Conservation (phyloP, 108 stramenopile species). For the Cyclotella choctawhatcheeana region DNA sequence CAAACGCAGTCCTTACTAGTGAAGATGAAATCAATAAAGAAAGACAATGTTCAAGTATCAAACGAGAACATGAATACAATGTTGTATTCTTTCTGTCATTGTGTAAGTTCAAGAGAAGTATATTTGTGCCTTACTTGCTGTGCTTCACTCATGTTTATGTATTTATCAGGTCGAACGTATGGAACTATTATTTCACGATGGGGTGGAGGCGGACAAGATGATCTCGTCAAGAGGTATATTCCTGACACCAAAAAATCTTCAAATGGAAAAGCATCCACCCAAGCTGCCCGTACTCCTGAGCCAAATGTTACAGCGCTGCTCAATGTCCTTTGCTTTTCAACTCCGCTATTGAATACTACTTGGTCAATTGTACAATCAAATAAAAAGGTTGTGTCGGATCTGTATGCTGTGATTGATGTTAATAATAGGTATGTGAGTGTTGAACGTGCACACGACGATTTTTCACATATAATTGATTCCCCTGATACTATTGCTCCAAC, state of each 20-base stretch:
- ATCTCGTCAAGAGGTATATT: slow-evolving; percentile 48
- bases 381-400: slow-evolving; percentile 44
- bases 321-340: slow-evolving; percentile 82
- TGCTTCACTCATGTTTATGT: too few species aligned
- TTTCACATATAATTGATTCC: too few species aligned
- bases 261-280: slow-evolving; percentile 32
- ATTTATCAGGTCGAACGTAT: slow-evolving; percentile 57
- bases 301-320: slow-evolving; percentile 66
- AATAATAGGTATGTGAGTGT: slow-evolving; percentile 38
- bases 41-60: slow-evolving; percentile 6
- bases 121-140: too few species aligned
- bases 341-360: slow-evolving; percentile 52
- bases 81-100: slow-evolving; percentile 37
- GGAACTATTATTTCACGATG: slow-evolving; percentile 83
- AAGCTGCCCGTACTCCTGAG: slow-evolving; percentile 62
- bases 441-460: too few species aligned
- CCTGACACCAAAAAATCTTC: slow-evolving; percentile 14
- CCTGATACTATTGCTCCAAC: neutral
- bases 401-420: slow-evolving; percentile 60
- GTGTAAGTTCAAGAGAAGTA: too few species aligned
- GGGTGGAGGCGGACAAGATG: slow-evolving; percentile 80
- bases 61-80: slow-evolving; percentile 46
- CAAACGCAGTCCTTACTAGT: slow-evolving; percentile 30
- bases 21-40: slow-evolving; percentile 9
- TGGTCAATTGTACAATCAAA: slow-evolving; percentile 81